Evolutionary conservation across 1,284 basidiomycete genomes (phyloP), one percentile per base, ranked within the genome.

Genomic region (Peniophora sp.): DNA sequence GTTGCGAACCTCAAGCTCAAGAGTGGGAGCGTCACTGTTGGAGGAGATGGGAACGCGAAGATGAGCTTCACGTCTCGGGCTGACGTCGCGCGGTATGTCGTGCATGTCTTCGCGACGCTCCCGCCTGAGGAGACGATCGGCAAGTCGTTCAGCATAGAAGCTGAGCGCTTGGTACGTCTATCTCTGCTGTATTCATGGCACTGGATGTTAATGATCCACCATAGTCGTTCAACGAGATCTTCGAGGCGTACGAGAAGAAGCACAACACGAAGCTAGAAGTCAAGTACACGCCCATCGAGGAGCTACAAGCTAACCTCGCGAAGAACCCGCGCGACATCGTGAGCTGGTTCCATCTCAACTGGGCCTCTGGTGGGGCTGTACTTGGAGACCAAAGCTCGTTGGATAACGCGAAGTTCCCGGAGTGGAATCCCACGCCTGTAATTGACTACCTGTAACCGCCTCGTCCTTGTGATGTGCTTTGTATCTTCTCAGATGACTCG

Each of bases 21-120:
- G n/a, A 57, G 54, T 36, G 63, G 66, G 2, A 72, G 68, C 48
- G 62, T 64, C 36, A 55, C 60, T 32, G 54, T 71, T 12, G 46
- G 62, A 18, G 69, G 71, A 1, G 51, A 64, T 43, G 72, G 70
- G 3, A 60, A 63, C 15, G 46, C 50, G 1, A 53, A 48, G 15
- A 58, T 63, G 47, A 65, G 66, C 9, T 66, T 60, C 51, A 69
- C 71, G 1, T 51, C 65, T 23, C 52, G 64, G 37, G 54, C 49
- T 1, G 69, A 74, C 48, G 59, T 70, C 32, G 62, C 47, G 55
- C 61, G 66, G 15, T 74, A 66, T 49, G 47, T 69, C 8, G 69
- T 62, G 9, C 57, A 73, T 48, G 57, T 65, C 46, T 60, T 73
- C 34, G 65, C 65, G 17, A 56, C 62, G 9, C 52, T 67, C 8